Evolutionary conservation across 2,329 filamentous ascomycete species (phyloP).

Genomic region (Pseudogymnoascus verrucosus): DNA sequence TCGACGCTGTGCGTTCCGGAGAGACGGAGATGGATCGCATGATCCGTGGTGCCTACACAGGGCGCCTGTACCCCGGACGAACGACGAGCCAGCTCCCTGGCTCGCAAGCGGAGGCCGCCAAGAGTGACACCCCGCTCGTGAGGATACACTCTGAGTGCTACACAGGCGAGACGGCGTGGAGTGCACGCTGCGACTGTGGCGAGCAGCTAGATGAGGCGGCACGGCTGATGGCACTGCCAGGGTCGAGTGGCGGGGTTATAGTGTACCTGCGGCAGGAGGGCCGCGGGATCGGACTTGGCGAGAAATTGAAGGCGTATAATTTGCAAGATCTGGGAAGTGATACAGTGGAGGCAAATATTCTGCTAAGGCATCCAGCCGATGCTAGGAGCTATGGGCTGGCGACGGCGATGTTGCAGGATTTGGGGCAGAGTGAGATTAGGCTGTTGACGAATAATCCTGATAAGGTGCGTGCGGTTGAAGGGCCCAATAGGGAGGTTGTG

Average conservation of each 20-base stretch:
- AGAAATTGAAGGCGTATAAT: slow-evolving; percentile 98
- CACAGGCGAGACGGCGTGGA: slow-evolving; percentile 97
- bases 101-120: not conserved
- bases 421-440: slow-evolving; percentile 70
- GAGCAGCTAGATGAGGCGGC: slow-evolving; percentile 97
- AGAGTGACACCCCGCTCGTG: slow-evolving; percentile 58
- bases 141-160: slow-evolving; percentile 98
- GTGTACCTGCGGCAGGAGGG: slow-evolving; percentile 95
- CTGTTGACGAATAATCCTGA: slow-evolving; percentile 96
- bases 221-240: slow-evolving; percentile 74
- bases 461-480: slow-evolving; percentile 90
- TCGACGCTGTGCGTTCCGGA: slow-evolving; percentile 64
- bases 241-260: slow-evolving; percentile 72
- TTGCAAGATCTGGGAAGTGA: slow-evolving; percentile 95
- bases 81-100: slow-evolving; percentile 40
- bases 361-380: slow-evolving; percentile 87
- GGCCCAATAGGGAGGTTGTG: slow-evolving; percentile 76
- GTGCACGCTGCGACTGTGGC: slow-evolving; percentile 91
- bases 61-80: slow-evolving; percentile 76
- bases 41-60: slow-evolving; percentile 88
- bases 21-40: slow-evolving; percentile 87
- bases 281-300: slow-evolving; percentile 84
- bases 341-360: slow-evolving; percentile 89
- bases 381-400: slow-evolving; percentile 93
- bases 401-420: slow-evolving; percentile 84